phyloP scores from a whole-genome alignment of 805 yeast genomes.

The Starmerella sirachaensis region DNA sequence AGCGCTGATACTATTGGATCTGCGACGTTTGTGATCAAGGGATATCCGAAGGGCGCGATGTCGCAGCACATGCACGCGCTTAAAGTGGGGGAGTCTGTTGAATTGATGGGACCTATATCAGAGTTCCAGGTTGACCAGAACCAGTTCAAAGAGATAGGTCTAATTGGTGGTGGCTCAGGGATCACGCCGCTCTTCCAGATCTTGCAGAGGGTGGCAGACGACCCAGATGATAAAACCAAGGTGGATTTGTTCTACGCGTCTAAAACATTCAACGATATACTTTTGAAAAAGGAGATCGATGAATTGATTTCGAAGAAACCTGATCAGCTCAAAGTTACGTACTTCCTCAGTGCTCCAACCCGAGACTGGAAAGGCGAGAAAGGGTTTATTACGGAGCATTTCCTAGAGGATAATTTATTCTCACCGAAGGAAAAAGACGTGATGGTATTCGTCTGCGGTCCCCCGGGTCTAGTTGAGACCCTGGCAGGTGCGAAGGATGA shows the following conservation, averaged over 20 bases:
- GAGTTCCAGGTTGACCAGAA: conserved; percentile 89
- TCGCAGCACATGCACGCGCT: conserved; percentile 58
- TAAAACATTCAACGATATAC: conserved; percentile 63
- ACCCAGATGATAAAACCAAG: conserved; percentile 83
- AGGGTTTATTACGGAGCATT: conserved; percentile 74
- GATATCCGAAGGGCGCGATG: conserved; percentile 75
- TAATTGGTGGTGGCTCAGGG: conserved; percentile 95
- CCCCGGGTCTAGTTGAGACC: conserved; percentile 81
- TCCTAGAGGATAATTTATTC: conserved; percentile 48
- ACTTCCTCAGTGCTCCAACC: conserved; percentile 57
- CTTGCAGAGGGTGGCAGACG: conserved; percentile 57
- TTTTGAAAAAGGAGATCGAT: conserved; percentile 70
- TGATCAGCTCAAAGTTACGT: conserved; percentile 63
- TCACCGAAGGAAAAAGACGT: conserved; percentile 51
- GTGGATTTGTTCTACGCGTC: conserved; percentile 73
- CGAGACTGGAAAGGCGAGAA: conserved; percentile 21
- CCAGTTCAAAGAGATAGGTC: conserved; percentile 62
- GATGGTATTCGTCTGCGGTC: conserved; percentile 87
- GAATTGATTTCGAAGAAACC: conserved; percentile 51
- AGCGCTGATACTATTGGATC: conserved; percentile 59
- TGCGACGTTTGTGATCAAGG: conserved; percentile 71
- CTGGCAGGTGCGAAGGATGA: conserved; percentile 75
- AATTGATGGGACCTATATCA: conserved; percentile 87
- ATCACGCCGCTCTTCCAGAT: conserved; percentile 92
- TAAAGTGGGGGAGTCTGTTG: conserved; percentile 65